Evolutionary conservation across 2,329 filamentous ascomycete species (phyloP), one percentile per base, ranked within the genome.

Genomic region (Fusarium guadeloupense): DNA sequence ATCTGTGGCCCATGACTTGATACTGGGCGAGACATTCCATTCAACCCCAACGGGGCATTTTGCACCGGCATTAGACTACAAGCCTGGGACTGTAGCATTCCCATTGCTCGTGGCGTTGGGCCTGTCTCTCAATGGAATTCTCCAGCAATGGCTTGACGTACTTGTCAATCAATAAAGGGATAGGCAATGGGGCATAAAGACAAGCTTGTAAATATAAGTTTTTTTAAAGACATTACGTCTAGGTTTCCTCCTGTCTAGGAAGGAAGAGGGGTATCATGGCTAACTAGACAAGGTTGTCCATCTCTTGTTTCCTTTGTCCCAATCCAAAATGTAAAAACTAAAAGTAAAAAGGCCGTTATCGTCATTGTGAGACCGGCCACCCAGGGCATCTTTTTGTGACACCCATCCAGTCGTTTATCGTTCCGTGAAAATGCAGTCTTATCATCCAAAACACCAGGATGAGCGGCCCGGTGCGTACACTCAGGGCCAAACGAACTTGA

Each of bases 161-260:
- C 31, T 16, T 33, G 25, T 30, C 12, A 9, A 33, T 23, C n/a
- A 14, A 21, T 4, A 23, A 26, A 26, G 21, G 6, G n/a, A 21
- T 10, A 14, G 8, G 13, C 20, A 16, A 10, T 6, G n/a, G 37
- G 21, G 17, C 44, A 16, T 25, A 39, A 26, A 41, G 41, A 38
- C 23, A 30, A 23, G 35, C 26, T 12, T 38, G 38, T 52, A 33
- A 45, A 50, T 46, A 44, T 49, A 35, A 43, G 51, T 52, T 54
- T 61, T 53, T 52, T 54, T 61, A 52, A 42, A 70, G 65, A 69
- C 66, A 67, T 70, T 66, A 70, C 25, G 52, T 62, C 65, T 57
- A 59, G 45, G 52, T 45, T 51, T 50, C 47, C 44, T 56, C 38
- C 54, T 56, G 28, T 35, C 31, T 16, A 20, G 23, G 34, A 28